phyloP scores from a whole-genome alignment of 2,329 filamentous ascomycete species.

The Alternaria alternata region DNA sequence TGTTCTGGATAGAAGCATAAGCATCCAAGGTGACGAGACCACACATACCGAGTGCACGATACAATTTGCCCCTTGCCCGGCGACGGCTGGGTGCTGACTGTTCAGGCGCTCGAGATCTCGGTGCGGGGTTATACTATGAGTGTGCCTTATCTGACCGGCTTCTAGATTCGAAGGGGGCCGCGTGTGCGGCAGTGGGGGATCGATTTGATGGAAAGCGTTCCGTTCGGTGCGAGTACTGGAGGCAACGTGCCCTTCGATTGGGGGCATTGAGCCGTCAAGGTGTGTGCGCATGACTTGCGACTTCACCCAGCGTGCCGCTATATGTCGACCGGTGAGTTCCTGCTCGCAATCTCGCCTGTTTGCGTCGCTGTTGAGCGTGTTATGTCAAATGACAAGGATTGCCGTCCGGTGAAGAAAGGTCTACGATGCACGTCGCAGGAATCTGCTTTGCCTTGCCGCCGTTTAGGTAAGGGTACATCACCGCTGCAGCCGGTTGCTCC shows the following conservation, averaged over 20 bases:
- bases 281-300: constrained; percentile 15
- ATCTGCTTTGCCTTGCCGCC: constrained; percentile 9
- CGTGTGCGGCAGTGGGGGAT: constrained; percentile 3
- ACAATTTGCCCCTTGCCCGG: background rate
- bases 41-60: background rate
- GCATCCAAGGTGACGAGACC: background rate
- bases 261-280: constrained; percentile 6
- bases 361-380: constrained; percentile 2
- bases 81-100: background rate
- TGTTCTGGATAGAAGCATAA: background rate
- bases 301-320: background rate
- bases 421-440: constrained; percentile 16
- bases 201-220: constrained; percentile 2
- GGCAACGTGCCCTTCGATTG: constrained; percentile 7
- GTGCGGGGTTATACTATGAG: constrained; percentile 14
- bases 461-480: constrained; percentile 9
- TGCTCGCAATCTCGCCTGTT: constrained; percentile 2
- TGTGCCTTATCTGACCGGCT: constrained; percentile 16
- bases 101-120: background rate
- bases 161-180: background rate
- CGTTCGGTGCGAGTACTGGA: constrained; percentile 6
- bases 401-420: constrained; percentile 18
- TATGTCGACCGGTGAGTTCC: constrained; percentile 15
- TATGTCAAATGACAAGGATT: constrained; percentile 10
- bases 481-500: constrained; percentile 20